Conservation (phyloP, 208 protist genomes). For the Trypanosoma congolense region DNA sequence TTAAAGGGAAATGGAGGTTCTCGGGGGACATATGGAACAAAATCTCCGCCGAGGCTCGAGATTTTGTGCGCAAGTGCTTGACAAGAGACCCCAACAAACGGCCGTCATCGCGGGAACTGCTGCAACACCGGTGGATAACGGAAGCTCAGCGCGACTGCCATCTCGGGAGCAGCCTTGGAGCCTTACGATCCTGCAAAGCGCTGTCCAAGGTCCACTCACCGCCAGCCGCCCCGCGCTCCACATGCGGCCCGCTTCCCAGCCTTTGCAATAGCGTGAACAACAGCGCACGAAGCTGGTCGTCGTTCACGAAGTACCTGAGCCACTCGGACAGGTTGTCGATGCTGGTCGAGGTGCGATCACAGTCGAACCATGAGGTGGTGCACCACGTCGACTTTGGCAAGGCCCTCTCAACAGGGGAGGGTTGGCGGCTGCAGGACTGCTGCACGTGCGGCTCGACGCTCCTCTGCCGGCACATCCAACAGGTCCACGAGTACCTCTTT, state of each 20-base stretch:
- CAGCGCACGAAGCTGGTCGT: too few relatives aligned
- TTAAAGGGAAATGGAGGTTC: slow-evolving; percentile 58
- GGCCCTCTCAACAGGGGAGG: slow-evolving; percentile 37
- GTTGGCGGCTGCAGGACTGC: slow-evolving; percentile 64
- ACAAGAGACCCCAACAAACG: slow-evolving; percentile 57
- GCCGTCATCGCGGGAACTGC: slow-evolving; percentile 55
- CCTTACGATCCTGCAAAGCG: slow-evolving; percentile 48
- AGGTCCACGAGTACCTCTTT: slow-evolving; percentile 84
- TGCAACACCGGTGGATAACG: slow-evolving; percentile 61
- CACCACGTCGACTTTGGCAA: slow-evolving; percentile 71
- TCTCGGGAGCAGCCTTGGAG: slow-evolving; percentile 43
- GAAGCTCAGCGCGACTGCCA: slow-evolving; percentile 44
- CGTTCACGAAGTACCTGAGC: slow-evolving; percentile 79
- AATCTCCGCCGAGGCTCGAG: slow-evolving; percentile 40
- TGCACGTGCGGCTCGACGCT: slow-evolving; percentile 64
- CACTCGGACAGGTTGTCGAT: slow-evolving; percentile 70
- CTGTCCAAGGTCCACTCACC: slow-evolving; percentile 61
- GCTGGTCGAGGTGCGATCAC: slow-evolving; percentile 55
- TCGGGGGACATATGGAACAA: slow-evolving; percentile 39
- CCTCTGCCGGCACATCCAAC: slow-evolving; percentile 85
- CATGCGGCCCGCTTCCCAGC: slow-evolving; percentile 51
- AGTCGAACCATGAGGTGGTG: slow-evolving; percentile 53
- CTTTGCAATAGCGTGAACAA: slow-evolving; percentile 56
- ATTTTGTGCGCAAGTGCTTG: slow-evolving; percentile 65
- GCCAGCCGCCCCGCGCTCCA: slow-evolving; percentile 61